Percentiles rank a stretch among this genome's conserved stretches.
Evolutionary conservation across 495 filamentous ascomycete genomes (phyloP).

Genomic region (Penicillium lividum): DNA sequence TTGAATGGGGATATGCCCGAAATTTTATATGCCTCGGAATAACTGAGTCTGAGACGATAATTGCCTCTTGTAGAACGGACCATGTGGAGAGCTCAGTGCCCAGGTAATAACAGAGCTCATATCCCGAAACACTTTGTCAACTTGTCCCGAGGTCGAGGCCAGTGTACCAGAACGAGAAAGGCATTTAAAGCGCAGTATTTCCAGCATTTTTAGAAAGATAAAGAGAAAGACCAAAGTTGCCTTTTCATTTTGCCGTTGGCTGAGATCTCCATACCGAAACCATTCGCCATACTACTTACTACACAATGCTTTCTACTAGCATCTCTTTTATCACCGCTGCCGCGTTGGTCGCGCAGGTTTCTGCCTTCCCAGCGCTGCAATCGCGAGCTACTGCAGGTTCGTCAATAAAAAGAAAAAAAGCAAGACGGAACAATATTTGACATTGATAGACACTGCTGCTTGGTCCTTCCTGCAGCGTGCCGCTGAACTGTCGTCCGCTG

Average conservation of each 20-base stretch:
- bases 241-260: not conserved
- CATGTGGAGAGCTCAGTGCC: not conserved
- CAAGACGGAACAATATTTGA: not conserved
- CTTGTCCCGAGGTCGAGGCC: not conserved
- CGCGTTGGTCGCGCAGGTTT: conserved; percentile 16
- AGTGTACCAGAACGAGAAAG: not conserved
- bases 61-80: not conserved
- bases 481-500: conserved; percentile 39
- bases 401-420: not conserved
- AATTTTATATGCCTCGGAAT: not conserved
- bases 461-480: conserved; percentile 29
- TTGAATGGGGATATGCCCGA: not conserved
- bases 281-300: not conserved
- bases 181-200: not conserved
- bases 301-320: conserved; percentile 17
- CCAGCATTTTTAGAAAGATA: not conserved
- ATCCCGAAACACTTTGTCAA: not conserved
- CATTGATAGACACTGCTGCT: conserved; percentile 22
- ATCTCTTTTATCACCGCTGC: conserved; percentile 3
- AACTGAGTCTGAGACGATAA: not conserved
- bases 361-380: conserved; percentile 16
- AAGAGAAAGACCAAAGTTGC: not conserved
- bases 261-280: not conserved
- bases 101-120: not conserved
- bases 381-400: conserved; percentile 22